Evolutionary conservation across 495 filamentous ascomycete genomes (phyloP), one percentile per base, ranked within the genome.

Genomic region (Lasiosphaeris hirsuta): DNA sequence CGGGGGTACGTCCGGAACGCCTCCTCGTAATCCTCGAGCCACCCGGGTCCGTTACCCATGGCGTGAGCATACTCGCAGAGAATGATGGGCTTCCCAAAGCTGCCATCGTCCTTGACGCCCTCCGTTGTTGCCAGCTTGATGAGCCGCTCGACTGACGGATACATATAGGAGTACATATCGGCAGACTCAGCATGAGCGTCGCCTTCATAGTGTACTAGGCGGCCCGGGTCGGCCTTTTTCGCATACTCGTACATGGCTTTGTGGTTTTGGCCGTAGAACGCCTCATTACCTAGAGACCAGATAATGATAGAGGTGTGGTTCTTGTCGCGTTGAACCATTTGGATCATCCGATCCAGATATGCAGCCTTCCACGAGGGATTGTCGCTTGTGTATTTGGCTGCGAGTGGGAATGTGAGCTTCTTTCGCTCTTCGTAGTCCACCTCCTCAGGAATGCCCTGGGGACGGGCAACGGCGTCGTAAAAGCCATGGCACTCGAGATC

Each of bases 401-500:
- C 83, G 17, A 73, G 61, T 0, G 44, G 60, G 39, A 81, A 78
- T 0, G 79, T 79, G 18, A 82, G 59, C 39, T 75, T 75, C 60
- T 84, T 82, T n/a, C 82, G 76, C 60, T 84, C 63, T 50, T 78
- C 76, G 50, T 76, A 78, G 51, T 75, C 69, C 70, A 78, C 74
- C 46, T 67, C 63, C 58, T 81, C 70, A 7, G 73, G 68, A 49
- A 81, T 69, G 18, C 79, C 69, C 6, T 73, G 64, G 3, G 76
- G 74, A 0, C 72, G 68, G 1, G 77, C 74, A 10, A 84, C 71
- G 7, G 73, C 75, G 36, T 69, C 67, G 50, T 84, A 81, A 49
- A 88, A 87, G 2, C 86, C 86, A 46, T 88, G 86, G 58, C 84
- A 88, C 66, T 88, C 86, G 0, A 88, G 76, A 62, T 90, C 86